Base-by-base conservation (phyloP, 202 grass and related monocot genomes). In the Panicum virgatum region DNA sequence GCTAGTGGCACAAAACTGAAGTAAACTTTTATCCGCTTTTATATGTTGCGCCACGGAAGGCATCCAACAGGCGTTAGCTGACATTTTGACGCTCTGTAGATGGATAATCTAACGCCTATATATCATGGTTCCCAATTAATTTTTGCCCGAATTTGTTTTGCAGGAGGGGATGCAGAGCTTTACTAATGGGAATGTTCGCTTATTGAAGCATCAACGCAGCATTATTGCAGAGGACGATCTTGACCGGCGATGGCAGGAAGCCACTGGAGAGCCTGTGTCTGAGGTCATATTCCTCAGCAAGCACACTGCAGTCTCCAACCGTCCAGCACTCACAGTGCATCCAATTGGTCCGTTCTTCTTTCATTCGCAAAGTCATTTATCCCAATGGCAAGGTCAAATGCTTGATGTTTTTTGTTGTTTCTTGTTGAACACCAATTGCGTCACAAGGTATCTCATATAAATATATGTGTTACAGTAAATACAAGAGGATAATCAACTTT, bases 231-330 rank as follows among this genome's bases (percentile, higher is more conserved):
- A 97, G 88, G 90, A 94, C 72, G 66, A 97, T 82, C 90, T 94
- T 69, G 94, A 97, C 48, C 75, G 7, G 36, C 60, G 92, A 27
- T 97, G 92, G 94, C 75, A 92, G 88, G 86, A 77, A 61, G 88
- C 92, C 58, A 97, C 92, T n/a, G 92, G 90, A 60, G 92, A 94
- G 72, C 19, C 23, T 25, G 90, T 97, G 38, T 88, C 82, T 18
- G 94, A 94, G 81, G 67, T 94, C 71, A 97, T 97, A 71, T 92
- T 97, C 60, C 92, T 97, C 81, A 97, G 94, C 84, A 91, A 89
- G 65, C 92, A 97, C 81, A 94, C 94, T 13, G 92, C 92, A 15
- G 90, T 84, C 47, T 97, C 94, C 59, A 85, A 84, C 57, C 94
- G 92, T 23, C 94, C 94, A 44, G 94, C 92, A 5, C 90, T 97